Conservation (phyloP, 2,329 filamentous ascomycete species). For the Ceratocystis smalleyi region DNA sequence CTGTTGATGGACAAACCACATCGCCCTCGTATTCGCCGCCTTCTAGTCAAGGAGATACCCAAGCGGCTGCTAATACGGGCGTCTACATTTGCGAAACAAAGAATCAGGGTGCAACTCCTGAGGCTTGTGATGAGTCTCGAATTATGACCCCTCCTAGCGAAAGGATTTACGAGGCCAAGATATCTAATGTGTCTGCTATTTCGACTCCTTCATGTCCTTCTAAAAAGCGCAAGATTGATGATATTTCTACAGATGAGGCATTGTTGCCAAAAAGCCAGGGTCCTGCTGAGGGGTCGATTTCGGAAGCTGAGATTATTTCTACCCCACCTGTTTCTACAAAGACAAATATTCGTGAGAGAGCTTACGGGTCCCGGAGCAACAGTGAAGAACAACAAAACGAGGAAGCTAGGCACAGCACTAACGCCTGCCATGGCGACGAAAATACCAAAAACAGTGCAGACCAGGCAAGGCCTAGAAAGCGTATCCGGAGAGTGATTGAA, state of each 20-base stretch:
- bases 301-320: background rate
- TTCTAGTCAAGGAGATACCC: background rate
- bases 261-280: background rate
- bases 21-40: background rate
- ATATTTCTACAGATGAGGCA: slow-evolving; percentile 12
- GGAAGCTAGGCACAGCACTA: too few relatives aligned
- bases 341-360: background rate
- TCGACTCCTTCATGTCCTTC: background rate
- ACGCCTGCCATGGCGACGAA: background rate
- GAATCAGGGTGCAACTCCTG: background rate
- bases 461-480: slow-evolving; percentile 20
- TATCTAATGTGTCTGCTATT: background rate
- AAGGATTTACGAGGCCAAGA: background rate
- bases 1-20: background rate
- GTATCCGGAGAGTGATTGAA: slow-evolving; percentile 22
- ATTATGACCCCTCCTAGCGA: background rate
- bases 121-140: background rate
- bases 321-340: background rate
- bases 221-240: slow-evolving; percentile 15
- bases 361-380: too few relatives aligned
- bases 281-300: background rate
- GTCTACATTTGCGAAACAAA: background rate
- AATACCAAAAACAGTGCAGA: background rate
- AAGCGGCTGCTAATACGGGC: background rate
- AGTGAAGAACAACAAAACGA: too few relatives aligned